These are phyloP conservation scores for Populus tremula DNA, from an alignment of 345 rosid species.

Conservation along the genomic window DNA sequence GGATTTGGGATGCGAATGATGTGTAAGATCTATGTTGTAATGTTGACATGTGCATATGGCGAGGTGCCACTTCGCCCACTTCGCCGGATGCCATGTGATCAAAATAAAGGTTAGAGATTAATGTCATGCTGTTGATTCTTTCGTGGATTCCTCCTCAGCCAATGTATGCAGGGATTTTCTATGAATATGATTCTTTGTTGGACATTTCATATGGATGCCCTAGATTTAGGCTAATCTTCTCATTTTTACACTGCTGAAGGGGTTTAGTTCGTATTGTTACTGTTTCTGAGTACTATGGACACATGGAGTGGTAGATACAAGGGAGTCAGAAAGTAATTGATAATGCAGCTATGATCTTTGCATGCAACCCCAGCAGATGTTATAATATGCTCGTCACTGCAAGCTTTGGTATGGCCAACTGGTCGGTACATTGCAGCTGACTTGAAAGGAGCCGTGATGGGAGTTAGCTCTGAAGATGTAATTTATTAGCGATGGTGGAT, in stretches of 20 bases:
- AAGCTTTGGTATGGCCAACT: background rate
- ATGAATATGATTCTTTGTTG: background rate
- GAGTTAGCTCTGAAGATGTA: background rate
- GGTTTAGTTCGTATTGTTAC: background rate
- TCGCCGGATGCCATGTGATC: background rate
- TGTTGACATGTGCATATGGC: background rate
- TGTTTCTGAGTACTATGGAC: background rate
- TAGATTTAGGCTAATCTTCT: background rate
- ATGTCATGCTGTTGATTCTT: background rate
- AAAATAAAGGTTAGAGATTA: background rate
- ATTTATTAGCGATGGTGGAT: background rate
- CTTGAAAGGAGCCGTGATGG: background rate
- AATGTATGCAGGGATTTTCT: background rate
- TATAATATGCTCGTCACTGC: background rate
- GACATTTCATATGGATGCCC: background rate
- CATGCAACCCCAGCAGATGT: background rate
- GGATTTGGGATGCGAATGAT: background rate
- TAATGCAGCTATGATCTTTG: background rate
- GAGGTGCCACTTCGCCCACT: background rate
- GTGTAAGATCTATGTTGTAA: background rate
- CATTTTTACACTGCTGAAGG: background rate
- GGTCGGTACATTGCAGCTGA: background rate
- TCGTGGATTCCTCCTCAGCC: background rate
- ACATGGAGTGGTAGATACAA: background rate
- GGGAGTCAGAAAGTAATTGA: background rate